Base-by-base conservation (phyloP, 495 filamentous ascomycete genomes). In the Aspergillus indologenus region DNA sequence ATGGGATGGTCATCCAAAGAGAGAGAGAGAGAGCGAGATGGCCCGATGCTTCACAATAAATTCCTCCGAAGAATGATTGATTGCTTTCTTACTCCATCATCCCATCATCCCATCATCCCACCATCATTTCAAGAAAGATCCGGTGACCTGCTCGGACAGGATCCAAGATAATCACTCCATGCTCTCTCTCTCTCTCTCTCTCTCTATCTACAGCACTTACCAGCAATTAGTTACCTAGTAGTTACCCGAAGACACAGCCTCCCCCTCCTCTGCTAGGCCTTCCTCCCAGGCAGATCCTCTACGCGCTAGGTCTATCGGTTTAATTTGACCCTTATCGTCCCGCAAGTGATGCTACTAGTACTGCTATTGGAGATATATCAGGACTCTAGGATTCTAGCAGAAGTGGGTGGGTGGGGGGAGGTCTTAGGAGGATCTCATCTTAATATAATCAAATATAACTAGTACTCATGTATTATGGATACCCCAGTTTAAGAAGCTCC, bases 231-330 rank as follows among this genome's bases (percentile, higher is more conserved):
- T 29, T 29, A 40, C 34, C 52, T 29, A n/a, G n/a, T n/a, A n/a
- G n/a, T n/a, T n/a, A n/a, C n/a, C n/a, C n/a, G n/a, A n/a, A n/a
- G 21, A 61, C 58, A 60, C 59, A 61, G 59, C 59, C 59, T 50
- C 59, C 54, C 29, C 40, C 45, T 44, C 46, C 31, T 50, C 43
- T 42, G 47, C 61, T 59, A 42, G 49, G 1, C 1, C 44, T 34
- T 48, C 54, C 44, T 47, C 53, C 42, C 56, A 56, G 56, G 59
- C 58, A 24, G 56, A 55, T 42, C 48, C 18, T 21, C 45, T 45
- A 2, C 19, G 22, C 22, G 45, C 48, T 40, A 45, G 44, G 51
- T 20, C 45, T n/a, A 26, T 45, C 17, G 19, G 23, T 26, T 26
- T 22, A 19, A 53, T 20, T 40, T 40, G 34, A 14, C 2, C 2